Base-by-base conservation (phyloP, 768 basidiomycete genomes). In the Mycena venus region DNA sequence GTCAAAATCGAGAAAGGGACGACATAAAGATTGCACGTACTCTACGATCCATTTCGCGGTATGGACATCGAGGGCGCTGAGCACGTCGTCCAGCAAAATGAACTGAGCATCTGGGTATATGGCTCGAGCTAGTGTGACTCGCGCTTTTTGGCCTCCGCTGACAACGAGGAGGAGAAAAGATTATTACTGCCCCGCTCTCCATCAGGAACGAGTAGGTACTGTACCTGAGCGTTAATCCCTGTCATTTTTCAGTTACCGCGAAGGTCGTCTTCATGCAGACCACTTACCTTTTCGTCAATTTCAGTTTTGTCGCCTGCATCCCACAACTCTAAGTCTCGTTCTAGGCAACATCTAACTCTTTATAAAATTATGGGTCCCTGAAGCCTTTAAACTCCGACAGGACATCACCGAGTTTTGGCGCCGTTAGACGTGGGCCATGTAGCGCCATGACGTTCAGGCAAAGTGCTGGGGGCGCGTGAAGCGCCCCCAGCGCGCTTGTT, bases 21-120 rank as follows among this genome's bases (percentile, higher is more conserved):
- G 14, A 5, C 11, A 21, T 4, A 25, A n/a, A 32, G n/a, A 3
- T 2, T 34, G 4, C 55, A 69, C 75, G 12, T 40, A 76, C 75
- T 91, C 86, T 78, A 93, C 93, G 51, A 99, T 90, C 83, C 95
- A 94, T 72, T 93, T 91, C 0, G 96, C 94, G 0, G 95, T 97
- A 77, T 93, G 92, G 1, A 91, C 93, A 79, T 93, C 92, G 25
- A 93, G 81, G 1, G 92, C 92, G 23, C 90, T 91, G 27, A 93
- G 83, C 11, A 94, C 89, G 77, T 95, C 94, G 76, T 96, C 95
- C 56, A 95, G 83, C 14, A 96, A 82, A 17, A 95, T 78, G 21
- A 91, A 89, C 21, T 90, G 80, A 0, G 94, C 90, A 27, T 83
- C 81, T 1, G 87, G 86, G 68, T 89, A 88, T 0, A 88, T 81